phyloP scores from a whole-genome alignment of 1,284 basidiomycete genomes.

The Testicularia cyperi region DNA sequence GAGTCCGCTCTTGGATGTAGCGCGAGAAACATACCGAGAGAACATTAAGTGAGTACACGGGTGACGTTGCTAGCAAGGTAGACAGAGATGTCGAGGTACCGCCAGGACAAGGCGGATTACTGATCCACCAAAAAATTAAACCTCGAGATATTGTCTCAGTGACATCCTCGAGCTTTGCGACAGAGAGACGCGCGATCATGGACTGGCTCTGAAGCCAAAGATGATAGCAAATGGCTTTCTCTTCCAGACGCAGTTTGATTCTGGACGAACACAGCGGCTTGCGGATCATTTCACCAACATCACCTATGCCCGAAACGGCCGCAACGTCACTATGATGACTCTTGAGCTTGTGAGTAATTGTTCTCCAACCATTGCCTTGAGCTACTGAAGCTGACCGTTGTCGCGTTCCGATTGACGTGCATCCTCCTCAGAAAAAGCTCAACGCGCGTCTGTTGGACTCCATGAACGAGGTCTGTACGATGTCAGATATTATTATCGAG shows the following conservation, averaged over 20 bases:
- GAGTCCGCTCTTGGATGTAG: conserved; percentile 83
- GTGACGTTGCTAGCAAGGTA: too few species aligned
- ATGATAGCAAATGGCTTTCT: conserved; percentile 72
- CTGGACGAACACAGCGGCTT: conserved; percentile 3
- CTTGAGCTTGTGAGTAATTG: conserved; percentile 65
- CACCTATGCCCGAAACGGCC: conserved; percentile 66
- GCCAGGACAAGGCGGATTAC: too few species aligned
- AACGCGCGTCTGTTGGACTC: conserved; percentile 81
- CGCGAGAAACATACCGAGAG: conserved; percentile 83
- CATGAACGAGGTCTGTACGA: conserved; percentile 74
- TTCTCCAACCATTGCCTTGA: neutral
- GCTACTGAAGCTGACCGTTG: neutral
- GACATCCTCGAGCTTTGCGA: conserved; percentile 72
- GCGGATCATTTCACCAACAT: conserved; percentile 68
- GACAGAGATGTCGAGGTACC: too few species aligned
- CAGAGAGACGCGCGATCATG: conserved; percentile 62
- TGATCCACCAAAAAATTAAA: too few species aligned
- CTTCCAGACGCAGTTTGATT: conserved; percentile 12
- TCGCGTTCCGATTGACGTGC: too few species aligned
- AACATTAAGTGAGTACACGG: conserved; percentile 67
- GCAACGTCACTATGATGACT: conserved; percentile 73
- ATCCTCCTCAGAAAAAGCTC: conserved; percentile 74
- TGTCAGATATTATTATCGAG: conserved; percentile 67
- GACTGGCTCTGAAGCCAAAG: conserved; percentile 68
- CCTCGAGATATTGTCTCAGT: conserved; percentile 54